Conservation (phyloP, 73 alveolate genomes). For the Paramecium sexaurelia region DNA sequence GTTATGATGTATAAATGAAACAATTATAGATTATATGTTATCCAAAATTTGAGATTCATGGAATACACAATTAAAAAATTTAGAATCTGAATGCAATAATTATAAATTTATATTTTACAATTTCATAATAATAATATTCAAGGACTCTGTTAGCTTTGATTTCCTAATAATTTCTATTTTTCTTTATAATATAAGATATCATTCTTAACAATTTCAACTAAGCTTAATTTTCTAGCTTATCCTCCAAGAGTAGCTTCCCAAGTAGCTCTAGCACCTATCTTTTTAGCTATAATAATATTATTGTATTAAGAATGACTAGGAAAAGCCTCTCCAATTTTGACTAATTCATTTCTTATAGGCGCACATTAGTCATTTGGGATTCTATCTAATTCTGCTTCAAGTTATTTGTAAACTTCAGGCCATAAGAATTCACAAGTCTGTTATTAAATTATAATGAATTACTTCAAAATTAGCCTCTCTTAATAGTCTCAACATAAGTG, state of each 20-base stretch:
- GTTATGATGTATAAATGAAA: background rate
- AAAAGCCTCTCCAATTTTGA: background rate
- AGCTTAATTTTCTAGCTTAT: conserved; percentile 35
- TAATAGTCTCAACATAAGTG: conserved; percentile 7
- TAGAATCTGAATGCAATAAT: too few relatives aligned
- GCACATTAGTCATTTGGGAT: conserved; percentile 1
- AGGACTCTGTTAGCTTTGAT: conserved; percentile 8
- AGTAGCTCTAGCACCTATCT: conserved; percentile 24
- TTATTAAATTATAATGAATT: background rate
- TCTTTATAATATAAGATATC: conserved; percentile 8
- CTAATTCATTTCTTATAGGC: conserved; percentile 32
- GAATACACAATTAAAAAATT: too few relatives aligned
- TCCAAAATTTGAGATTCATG: too few relatives aligned
- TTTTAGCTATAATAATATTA: background rate
- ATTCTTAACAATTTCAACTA: conserved; percentile 10
- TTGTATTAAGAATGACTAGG: conserved; percentile 5
- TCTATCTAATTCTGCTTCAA: conserved; percentile 1
- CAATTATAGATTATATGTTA: too few relatives aligned
- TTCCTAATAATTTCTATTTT: background rate
- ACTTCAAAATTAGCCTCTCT: conserved; percentile 56
- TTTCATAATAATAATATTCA: background rate
- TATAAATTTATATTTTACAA: background rate
- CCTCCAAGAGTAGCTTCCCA: conserved; percentile 61
- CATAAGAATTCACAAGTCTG: conserved; percentile 36
- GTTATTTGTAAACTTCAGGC: conserved; percentile 15